These are phyloP conservation scores for Amoebophrya sp. DNA, from an alignment of 169 alveolate species.

Conservation along the genomic window DNA sequence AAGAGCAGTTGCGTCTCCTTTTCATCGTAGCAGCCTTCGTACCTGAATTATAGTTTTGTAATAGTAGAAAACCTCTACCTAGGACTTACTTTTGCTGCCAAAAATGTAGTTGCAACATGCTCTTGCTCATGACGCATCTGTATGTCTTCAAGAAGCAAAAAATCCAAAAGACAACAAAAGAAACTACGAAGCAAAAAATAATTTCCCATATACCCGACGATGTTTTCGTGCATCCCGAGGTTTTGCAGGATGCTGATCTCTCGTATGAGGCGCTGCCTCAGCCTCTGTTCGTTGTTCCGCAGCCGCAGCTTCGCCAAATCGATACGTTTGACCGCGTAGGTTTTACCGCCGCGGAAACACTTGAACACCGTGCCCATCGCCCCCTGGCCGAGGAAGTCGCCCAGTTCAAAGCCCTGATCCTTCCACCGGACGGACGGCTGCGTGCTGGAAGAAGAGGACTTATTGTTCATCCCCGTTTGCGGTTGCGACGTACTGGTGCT, in stretches of 20 bases:
- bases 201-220: neutral
- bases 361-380: conserved; percentile 17
- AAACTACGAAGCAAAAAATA: no score
- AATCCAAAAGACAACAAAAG: no score
- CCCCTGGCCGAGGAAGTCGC: neutral
- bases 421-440: neutral
- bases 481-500: neutral
- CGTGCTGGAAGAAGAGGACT: no score
- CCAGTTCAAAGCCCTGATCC: neutral
- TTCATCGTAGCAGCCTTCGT: conserved; percentile 1
- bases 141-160: no score
- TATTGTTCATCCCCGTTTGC: no score
- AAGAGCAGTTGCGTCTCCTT: conserved; percentile 6
- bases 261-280: neutral
- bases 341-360: neutral
- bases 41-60: no score
- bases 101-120: no score
- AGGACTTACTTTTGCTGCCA: neutral
- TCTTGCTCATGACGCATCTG: no score
- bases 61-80: neutral
- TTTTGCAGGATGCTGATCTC: neutral
- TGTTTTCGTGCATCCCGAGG: neutral
- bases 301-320: neutral
- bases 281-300: neutral
- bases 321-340: neutral